These are phyloP conservation scores for Fusarium equiseti DNA, from an alignment of 2,329 filamentous ascomycete genomes.

Conservation along the genomic window DNA sequence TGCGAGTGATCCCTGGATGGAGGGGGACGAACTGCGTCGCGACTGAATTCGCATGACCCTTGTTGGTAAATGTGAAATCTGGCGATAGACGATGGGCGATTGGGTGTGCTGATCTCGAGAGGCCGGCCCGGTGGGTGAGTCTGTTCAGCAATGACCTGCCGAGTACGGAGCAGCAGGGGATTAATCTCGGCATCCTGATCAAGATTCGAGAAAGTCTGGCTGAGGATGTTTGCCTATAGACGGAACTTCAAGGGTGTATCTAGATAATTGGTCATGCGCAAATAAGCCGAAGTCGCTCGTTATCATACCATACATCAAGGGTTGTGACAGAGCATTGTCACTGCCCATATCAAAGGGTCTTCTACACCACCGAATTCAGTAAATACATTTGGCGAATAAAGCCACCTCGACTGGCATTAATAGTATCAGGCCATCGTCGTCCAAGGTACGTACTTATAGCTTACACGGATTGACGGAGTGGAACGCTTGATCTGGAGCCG, in stretches of 20 bases:
- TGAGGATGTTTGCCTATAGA: constrained; percentile 4
- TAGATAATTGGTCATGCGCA: constrained; percentile 9
- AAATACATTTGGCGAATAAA: constrained; percentile 2
- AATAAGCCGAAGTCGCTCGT: constrained; percentile 30
- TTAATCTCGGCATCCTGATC: constrained; percentile 20
- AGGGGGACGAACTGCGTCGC: constrained; percentile 31
- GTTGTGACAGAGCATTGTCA: not conserved
- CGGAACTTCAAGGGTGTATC: constrained; percentile 14
- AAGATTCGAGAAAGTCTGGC: not conserved
- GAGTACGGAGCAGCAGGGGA: constrained; percentile 22
- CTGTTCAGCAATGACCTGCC: constrained; percentile 1
- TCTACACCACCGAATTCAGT: not conserved
- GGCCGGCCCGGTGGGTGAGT: constrained; percentile 36
- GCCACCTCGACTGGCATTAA: constrained; percentile 32
- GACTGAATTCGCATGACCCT: not conserved
- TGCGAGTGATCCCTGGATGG: constrained; percentile 27
- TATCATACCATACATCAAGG: not conserved
- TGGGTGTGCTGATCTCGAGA: constrained; percentile 34
- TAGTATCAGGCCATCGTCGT: constrained; percentile 26
- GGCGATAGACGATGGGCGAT: constrained; percentile 16
- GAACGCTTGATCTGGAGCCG: constrained; percentile 17
- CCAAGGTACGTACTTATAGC: constrained; percentile 14
- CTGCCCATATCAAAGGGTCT: not conserved
- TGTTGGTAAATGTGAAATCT: constrained; percentile 1
- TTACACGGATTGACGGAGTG: constrained; percentile 23